Evolutionary conservation across 306 rosid genomes (phyloP).

Genomic region (Castanea crenata): DNA sequence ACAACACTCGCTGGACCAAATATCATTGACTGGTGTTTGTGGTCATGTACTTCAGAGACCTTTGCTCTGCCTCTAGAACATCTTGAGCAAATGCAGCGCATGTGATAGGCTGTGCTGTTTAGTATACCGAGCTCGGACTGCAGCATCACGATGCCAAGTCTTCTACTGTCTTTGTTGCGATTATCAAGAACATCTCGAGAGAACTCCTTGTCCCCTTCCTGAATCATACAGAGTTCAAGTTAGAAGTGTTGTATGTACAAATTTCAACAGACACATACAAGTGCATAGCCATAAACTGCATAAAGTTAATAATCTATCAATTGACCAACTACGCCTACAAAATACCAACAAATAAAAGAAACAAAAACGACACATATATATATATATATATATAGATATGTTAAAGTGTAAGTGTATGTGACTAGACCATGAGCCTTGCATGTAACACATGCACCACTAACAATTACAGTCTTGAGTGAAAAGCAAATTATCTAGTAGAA

Average conservation of each 20-base stretch:
- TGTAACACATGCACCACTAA: not conserved
- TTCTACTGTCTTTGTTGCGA: slow-evolving; percentile 74
- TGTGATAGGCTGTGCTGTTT: slow-evolving; percentile 73
- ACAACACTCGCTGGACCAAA: slow-evolving; percentile 94
- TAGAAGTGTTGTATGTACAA: not conserved
- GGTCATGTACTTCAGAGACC: slow-evolving; percentile 80
- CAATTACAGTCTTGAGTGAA: not conserved
- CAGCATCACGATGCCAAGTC: slow-evolving; percentile 81
- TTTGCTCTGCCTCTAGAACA: slow-evolving; percentile 93
- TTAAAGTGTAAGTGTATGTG: too few relatives aligned
- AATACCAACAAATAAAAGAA: not conserved
- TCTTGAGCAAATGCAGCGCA: slow-evolving; percentile 99
- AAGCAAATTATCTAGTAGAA: not conserved
- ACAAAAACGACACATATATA: not conserved
- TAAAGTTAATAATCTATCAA: not conserved
- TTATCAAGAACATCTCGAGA: slow-evolving; percentile 74
- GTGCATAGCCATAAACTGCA: not conserved
- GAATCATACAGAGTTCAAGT: slow-evolving; percentile 18
- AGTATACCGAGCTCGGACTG: slow-evolving; percentile 52
- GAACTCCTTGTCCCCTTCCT: slow-evolving; percentile 74
- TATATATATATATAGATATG: not conserved
- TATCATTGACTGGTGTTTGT: slow-evolving; percentile 87
- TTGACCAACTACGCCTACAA: not conserved
- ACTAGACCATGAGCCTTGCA: not conserved
- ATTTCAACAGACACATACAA: not conserved